phyloP scores from a whole-genome alignment of 345 rosid species.

The Melaleuca alternifolia region DNA sequence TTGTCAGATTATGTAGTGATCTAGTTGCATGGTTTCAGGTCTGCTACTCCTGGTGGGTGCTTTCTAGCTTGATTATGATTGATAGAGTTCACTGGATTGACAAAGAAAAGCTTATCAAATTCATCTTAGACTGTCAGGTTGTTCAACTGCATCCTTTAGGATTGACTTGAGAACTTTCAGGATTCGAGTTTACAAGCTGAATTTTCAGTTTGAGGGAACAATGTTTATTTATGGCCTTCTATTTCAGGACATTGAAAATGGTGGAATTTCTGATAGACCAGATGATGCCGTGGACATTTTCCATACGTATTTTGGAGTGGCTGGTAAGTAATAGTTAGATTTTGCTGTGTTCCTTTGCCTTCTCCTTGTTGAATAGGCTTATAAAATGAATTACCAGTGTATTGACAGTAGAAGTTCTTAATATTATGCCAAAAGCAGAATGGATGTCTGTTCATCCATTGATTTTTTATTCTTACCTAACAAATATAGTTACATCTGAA shows the following conservation, averaged over 20 bases:
- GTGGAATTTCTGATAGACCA: slow-evolving; percentile 87
- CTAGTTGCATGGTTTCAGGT: slow-evolving; percentile 24
- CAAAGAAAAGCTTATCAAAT: slow-evolving; percentile 66
- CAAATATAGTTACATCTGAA: not conserved
- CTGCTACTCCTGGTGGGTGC: slow-evolving; percentile 96
- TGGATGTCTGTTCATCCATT: not conserved
- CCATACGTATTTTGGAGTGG: slow-evolving; percentile 87
- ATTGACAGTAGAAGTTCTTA: not conserved
- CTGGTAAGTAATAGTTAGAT: slow-evolving; percentile 31
- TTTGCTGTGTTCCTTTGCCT: not conserved
- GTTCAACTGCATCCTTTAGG: not conserved
- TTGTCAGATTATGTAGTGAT: not conserved
- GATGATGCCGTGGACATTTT: slow-evolving; percentile 84
- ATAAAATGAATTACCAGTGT: not conserved
- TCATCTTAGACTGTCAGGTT: slow-evolving; percentile 77
- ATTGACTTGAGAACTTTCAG: not conserved
- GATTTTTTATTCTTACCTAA: not conserved
- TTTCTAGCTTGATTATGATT: slow-evolving; percentile 86
- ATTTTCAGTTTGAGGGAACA: not conserved
- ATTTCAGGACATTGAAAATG: slow-evolving; percentile 60
- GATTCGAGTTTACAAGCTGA: not conserved
- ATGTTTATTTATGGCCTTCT: not conserved
- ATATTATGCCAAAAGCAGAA: not conserved
- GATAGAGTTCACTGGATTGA: slow-evolving; percentile 83
- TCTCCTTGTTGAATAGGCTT: not conserved